phyloP scores from a whole-genome alignment of 768 basidiomycete species.

The Mycena rosella region DNA sequence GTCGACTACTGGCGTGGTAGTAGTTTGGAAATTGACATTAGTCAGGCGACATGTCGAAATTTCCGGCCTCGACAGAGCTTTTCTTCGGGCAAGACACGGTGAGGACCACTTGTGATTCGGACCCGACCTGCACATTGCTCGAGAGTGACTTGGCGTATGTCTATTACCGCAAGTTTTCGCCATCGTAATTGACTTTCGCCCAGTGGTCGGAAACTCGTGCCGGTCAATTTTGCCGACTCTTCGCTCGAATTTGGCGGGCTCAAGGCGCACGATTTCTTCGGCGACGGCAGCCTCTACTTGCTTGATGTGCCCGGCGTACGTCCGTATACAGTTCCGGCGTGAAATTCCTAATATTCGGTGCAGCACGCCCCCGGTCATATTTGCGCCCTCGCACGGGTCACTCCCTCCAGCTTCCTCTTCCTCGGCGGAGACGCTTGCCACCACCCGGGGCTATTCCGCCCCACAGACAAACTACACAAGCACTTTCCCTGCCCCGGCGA shows the following conservation, averaged over 20 bases:
- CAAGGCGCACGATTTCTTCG: constrained; percentile 39
- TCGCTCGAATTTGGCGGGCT: constrained; percentile 36
- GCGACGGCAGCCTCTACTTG: constrained; percentile 42
- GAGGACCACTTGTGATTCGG: not conserved
- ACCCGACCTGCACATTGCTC: constrained; percentile 29
- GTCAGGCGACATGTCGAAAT: constrained; percentile 39
- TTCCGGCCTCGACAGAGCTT: constrained; percentile 34
- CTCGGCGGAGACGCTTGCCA: constrained; percentile 36
- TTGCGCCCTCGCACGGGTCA: constrained; percentile 36
- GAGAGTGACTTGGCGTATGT: constrained; percentile 38
- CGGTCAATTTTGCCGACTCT: constrained; percentile 28
- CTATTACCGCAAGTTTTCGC: no score
- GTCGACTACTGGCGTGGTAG: not conserved
- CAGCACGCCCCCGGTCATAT: constrained; percentile 37
- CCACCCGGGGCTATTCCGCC: constrained; percentile 36
- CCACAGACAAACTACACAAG: constrained; percentile 22
- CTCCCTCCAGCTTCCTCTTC: constrained; percentile 35
- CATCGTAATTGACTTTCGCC: not conserved
- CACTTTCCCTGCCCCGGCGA: constrained; percentile 27
- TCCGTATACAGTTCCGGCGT: not conserved
- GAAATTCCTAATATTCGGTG: no score
- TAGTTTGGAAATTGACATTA: no score
- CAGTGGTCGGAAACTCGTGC: constrained; percentile 37
- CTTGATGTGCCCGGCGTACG: constrained; percentile 39
- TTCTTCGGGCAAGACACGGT: constrained; percentile 33